Base-by-base conservation (phyloP, 495 filamentous ascomycete species). In the Staphylotrichum tortipilum region DNA sequence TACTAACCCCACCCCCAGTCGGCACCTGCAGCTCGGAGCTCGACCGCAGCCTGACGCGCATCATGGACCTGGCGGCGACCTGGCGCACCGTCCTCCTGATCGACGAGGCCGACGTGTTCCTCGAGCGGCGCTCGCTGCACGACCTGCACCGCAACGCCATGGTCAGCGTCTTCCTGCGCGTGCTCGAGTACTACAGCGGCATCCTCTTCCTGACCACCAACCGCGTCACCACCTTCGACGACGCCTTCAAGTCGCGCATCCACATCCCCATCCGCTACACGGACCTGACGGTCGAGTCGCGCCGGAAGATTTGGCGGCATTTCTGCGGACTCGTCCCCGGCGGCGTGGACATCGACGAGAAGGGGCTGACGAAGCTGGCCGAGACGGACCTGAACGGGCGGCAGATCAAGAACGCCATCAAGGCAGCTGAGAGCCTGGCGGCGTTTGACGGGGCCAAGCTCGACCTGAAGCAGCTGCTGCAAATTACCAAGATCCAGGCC, bases 331-430 rank as follows among this genome's bases (percentile, higher is more conserved):
- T 53, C 47, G 66, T 68, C 10, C 63, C 68, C 24, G 66, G 71
- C 34, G 67, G 61, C 4, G 58, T 63, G 1, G 58, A 66, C 21
- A 59, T 78, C 26, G 63, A 67, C 35, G 69, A 77, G 18, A 37
- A 51, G 6, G 65, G 75, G 5, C 52, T 79, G 2, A 48, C 65
- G 7, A 45, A 47, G 6, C 65, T 83, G 24, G 69, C 71, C 2
- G 52, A 55, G n/a, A 57, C 69, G 47, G 63, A 72, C 11, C 53
- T 83, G 60, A 82, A 83, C 58, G 79, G 81, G 0, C 60, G 78
- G 17, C 74, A 83, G 64, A 83, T 84, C 56, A 79, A 80, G 68
- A 84, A 83, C 56, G 65, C 77, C 12, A 58, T 84, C 47, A 80
- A 80, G 66, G 76, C 72, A 3, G 77, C 77, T 4, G 59, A 66